Conservation (phyloP, 2,329 filamentous ascomycete species). For the Scedosporium boydii region DNA sequence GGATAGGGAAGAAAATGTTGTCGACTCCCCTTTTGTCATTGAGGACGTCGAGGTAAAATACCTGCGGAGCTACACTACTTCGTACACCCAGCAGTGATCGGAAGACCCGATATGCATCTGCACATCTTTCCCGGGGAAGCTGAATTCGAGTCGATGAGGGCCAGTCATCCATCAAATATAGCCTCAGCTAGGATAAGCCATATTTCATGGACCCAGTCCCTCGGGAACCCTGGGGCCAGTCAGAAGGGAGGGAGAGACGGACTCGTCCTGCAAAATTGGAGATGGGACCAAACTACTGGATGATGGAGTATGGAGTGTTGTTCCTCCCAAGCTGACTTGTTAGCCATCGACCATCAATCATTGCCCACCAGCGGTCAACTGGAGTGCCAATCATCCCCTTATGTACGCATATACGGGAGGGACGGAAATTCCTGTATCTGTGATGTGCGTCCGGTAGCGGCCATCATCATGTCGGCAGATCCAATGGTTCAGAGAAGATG, state of each 20-base stretch:
- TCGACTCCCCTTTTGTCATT: too few species aligned
- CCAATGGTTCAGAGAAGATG: not conserved
- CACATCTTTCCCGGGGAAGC: not conserved
- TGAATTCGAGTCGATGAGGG: not conserved
- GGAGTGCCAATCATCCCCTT: too few species aligned
- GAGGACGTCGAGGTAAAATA: too few species aligned
- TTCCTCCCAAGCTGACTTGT: not conserved
- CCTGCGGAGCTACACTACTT: too few species aligned
- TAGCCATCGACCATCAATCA: not conserved
- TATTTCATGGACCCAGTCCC: not conserved
- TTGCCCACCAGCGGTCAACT: not conserved
- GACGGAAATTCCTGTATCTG: not conserved
- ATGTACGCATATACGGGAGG: too few species aligned
- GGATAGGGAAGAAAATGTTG: too few species aligned
- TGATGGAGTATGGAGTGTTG: not conserved
- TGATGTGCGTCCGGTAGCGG: not conserved
- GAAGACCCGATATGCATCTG: not conserved
- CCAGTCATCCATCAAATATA: not conserved
- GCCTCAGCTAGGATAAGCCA: not conserved
- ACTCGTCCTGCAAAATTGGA: not conserved
- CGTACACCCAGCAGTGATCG: too few species aligned
- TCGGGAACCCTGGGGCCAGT: not conserved
- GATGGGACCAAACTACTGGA: not conserved
- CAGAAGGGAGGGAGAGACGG: not conserved
- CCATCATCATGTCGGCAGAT: not conserved